Base-by-base conservation (phyloP, 148 eudicot species). In the Chenopodium suecicum region DNA sequence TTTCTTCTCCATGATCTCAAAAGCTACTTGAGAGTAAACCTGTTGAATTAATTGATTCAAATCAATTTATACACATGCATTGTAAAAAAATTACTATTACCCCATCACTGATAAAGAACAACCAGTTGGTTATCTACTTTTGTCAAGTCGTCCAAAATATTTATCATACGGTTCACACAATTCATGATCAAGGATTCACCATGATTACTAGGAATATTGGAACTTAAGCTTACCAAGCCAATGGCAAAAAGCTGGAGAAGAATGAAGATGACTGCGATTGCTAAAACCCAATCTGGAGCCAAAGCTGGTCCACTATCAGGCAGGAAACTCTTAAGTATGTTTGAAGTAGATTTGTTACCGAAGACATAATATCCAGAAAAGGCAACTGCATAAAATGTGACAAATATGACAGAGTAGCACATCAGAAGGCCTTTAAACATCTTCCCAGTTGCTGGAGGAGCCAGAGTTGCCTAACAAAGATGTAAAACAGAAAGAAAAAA, bases 231-330 rank as follows among this genome's bases (percentile, higher is more conserved):
- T 87, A 96, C 99, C 94, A 97, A 87, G 82, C 95, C 94, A 74
- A 97, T 97, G 86, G 99, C 99, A 14, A 97, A 89, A 82, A 97
- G 98, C 78, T 97, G 99, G 73, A 97, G 95, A 74, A 96, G 99
- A 75, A 97, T 79, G 73, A 91, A 94, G 62, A 94, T 31, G 72
- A 91, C 89, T 0, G 93, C 93, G 25, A 94, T 91, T 23, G 86
- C 92, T 69, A 97, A 74, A 77, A 90, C 80, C 94, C 97, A 92
- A 10, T 85, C 87, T 1, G 98, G 99, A 31, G 95, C 98, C 83
- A 97, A 83, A 52, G 97, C 73, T 67, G 94, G 93, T 17, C 98
- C 99, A 13, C 83, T 81, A 27, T 92, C 92, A 13, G 98, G 95
- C 86, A 97, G 83, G 68, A 97, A 89, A 86, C 87, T 97, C 80